phyloP scores from a whole-genome alignment of 2,329 filamentous ascomycete species.

The Talaromyces rugulosus region DNA sequence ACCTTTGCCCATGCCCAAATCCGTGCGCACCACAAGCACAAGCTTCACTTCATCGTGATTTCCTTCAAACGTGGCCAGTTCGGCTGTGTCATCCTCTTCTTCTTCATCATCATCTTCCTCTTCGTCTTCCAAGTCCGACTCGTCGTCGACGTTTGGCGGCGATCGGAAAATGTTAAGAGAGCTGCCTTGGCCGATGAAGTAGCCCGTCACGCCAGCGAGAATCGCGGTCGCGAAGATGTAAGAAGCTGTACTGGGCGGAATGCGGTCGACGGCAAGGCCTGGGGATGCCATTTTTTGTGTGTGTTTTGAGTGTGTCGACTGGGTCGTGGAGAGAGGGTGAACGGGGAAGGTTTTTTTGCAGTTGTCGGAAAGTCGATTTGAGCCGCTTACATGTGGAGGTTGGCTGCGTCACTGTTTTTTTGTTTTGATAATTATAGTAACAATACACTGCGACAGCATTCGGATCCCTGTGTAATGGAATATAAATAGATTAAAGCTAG shows the following conservation, averaged over 20 bases:
- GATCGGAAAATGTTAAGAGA: slow-evolving; percentile 70
- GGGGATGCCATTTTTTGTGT: slow-evolving; percentile 25
- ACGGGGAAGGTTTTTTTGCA: neutral
- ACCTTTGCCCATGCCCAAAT: slow-evolving; percentile 98
- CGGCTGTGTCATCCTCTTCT: slow-evolving; percentile 56
- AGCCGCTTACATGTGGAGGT: neutral
- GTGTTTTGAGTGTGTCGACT: neutral
- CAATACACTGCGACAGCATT: neutral
- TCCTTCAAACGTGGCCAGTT: slow-evolving; percentile 45
- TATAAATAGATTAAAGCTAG: neutral
- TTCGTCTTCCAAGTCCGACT: slow-evolving; percentile 23
- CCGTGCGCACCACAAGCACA: slow-evolving; percentile 85
- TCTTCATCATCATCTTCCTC: slow-evolving; percentile 62
- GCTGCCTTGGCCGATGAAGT: slow-evolving; percentile 62
- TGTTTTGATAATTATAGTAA: neutral
- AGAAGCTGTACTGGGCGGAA: slow-evolving; percentile 52
- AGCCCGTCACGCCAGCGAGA: slow-evolving; percentile 70
- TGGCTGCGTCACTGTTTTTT: neutral
- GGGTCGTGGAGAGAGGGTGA: neutral
- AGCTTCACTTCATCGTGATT: slow-evolving; percentile 85
- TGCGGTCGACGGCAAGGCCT: slow-evolving; percentile 28
- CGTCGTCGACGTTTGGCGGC: slow-evolving; percentile 43
- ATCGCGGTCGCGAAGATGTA: slow-evolving; percentile 70
- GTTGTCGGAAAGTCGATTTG: neutral
- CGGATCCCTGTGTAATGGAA: neutral